Conservation (phyloP, 2,329 filamentous ascomycete genomes). For the Ceratocystis papillata region DNA sequence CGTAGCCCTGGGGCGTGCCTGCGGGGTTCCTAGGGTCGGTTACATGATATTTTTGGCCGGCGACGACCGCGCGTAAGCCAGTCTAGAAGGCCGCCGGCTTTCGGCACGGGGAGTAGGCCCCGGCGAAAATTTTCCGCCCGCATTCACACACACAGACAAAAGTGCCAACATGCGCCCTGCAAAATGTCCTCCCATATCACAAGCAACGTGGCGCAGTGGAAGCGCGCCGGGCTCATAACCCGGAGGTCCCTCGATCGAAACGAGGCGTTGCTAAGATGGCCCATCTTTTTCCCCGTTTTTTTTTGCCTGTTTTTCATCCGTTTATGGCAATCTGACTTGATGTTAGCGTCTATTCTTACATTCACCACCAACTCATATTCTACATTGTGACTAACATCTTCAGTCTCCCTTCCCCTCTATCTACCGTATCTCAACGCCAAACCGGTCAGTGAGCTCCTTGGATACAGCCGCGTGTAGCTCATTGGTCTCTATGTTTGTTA, state of each 20-base stretch:
- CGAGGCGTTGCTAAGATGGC: conserved; percentile 23
- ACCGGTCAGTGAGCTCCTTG: conserved; percentile 51
- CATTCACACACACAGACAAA: not conserved
- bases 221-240: conserved; percentile 19
- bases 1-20: not conserved
- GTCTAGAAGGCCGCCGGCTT: not conserved
- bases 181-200: not conserved
- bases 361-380: not conserved
- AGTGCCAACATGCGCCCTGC: not conserved
- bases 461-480: conserved; percentile 59
- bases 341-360: conserved; percentile 5
- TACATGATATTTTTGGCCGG: too few relatives aligned
- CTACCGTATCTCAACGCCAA: conserved; percentile 66
- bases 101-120: not conserved
- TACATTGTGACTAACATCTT: conserved; percentile 26
- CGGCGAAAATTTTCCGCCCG: not conserved
- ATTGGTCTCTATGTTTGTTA: conserved; percentile 76
- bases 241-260: conserved; percentile 23
- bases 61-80: too few relatives aligned
- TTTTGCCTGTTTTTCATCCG: not conserved
- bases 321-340: not conserved
- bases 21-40: not conserved
- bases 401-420: conserved; percentile 26
- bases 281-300: conserved; percentile 26
- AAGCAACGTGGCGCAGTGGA: conserved; percentile 25